These are phyloP conservation scores for Claviceps sp. DNA, from an alignment of 2,329 filamentous ascomycete genomes.

Conservation along the genomic window DNA sequence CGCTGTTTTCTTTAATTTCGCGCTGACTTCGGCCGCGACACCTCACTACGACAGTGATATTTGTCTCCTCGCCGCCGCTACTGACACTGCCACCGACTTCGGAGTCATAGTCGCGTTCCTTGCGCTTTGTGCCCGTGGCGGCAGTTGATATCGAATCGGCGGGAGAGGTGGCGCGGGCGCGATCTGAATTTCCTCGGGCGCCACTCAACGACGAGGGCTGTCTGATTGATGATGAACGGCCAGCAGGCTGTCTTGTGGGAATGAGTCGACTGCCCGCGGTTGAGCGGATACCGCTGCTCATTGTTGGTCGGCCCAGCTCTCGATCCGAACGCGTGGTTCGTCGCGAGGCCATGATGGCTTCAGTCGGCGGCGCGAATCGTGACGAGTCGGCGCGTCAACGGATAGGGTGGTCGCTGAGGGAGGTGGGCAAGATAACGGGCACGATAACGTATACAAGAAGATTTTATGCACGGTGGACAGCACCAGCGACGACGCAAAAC, in stretches of 20 bases:
- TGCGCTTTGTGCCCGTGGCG: conserved; percentile 59
- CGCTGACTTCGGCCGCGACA: conserved; percentile 87
- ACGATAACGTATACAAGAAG: neutral
- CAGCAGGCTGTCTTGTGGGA: conserved; percentile 1
- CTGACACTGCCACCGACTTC: conserved; percentile 23
- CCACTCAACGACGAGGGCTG: conserved; percentile 1
- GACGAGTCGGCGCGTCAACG: neutral
- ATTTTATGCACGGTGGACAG: neutral
- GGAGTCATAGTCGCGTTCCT: conserved; percentile 70
- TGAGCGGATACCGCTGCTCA: conserved; percentile 1
- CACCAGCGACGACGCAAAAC: neutral
- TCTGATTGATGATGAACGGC: conserved; percentile 2
- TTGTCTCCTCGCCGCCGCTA: conserved; percentile 60
- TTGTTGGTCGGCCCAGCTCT: conserved; percentile 6
- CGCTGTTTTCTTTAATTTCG: conserved; percentile 88
- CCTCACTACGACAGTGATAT: conserved; percentile 93
- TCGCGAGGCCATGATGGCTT: conserved; percentile 6
- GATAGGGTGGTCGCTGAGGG: neutral
- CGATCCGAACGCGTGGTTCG: conserved; percentile 7
- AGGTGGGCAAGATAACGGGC: neutral
- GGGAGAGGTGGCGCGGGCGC: conserved; percentile 32
- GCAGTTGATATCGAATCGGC: conserved; percentile 46
- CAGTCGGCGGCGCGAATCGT: neutral
- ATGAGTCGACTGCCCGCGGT: conserved; percentile 2
- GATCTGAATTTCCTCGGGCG: conserved; percentile 3